Conservation (phyloP, 257 asterid species). For the Salvia rosmarinus region DNA sequence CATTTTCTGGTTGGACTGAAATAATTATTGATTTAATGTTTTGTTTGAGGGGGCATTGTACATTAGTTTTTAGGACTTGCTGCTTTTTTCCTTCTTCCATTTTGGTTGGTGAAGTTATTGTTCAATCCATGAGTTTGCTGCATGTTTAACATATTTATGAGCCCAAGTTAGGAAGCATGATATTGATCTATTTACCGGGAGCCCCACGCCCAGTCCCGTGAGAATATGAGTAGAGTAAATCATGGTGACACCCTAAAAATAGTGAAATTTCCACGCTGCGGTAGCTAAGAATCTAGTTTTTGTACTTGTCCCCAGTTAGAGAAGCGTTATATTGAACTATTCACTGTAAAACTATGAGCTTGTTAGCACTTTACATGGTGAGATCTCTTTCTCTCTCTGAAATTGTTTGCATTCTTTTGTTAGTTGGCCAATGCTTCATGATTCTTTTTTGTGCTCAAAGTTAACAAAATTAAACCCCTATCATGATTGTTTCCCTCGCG, state of each 20-base stretch:
- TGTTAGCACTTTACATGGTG: background rate
- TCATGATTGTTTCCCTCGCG: background rate
- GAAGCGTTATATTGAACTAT: too few relatives aligned
- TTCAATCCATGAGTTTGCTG: too few relatives aligned
- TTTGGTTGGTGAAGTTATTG: background rate
- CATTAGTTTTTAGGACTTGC: constrained; percentile 1
- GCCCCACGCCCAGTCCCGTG: too few relatives aligned
- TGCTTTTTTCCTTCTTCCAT: too few relatives aligned
- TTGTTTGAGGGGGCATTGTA: constrained; percentile 36
- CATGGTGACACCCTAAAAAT: too few relatives aligned
- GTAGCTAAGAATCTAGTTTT: too few relatives aligned
- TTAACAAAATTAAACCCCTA: background rate
- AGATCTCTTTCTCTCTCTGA: background rate
- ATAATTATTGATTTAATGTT: background rate
- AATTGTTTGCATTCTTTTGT: background rate
- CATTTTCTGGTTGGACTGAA: background rate
- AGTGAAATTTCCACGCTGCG: too few relatives aligned
- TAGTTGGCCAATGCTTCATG: background rate
- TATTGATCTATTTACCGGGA: background rate
- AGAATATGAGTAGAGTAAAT: too few relatives aligned
- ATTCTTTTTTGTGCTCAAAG: background rate
- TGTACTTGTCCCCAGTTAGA: too few relatives aligned
- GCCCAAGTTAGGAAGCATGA: background rate
- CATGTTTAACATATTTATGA: background rate
- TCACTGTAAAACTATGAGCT: background rate